phyloP scores from a whole-genome alignment of 345 rosid species.

The Arabidopsis suecica region DNA sequence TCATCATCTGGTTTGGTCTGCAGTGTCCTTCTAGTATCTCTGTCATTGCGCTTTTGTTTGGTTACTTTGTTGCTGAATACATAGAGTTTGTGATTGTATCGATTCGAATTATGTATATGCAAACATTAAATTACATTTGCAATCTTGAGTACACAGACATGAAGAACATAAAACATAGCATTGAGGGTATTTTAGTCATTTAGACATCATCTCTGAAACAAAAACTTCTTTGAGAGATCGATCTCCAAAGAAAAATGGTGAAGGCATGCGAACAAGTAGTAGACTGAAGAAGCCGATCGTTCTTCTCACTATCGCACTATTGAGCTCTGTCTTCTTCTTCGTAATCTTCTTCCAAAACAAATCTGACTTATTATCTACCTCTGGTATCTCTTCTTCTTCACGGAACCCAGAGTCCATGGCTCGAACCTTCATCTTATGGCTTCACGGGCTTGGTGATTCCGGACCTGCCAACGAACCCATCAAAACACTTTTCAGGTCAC shows the following conservation, averaged over 20 bases:
- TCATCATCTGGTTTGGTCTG: not conserved
- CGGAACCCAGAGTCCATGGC: constrained; percentile 50
- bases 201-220: not conserved
- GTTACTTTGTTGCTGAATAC: too few relatives aligned
- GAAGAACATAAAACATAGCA: not conserved
- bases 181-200: constrained; percentile 28
- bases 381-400: constrained; percentile 30
- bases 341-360: constrained; percentile 40
- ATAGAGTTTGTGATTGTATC: not conserved
- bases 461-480: constrained; percentile 93
- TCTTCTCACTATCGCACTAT: constrained; percentile 33
- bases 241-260: constrained; percentile 30
- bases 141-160: not conserved
- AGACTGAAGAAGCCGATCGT: constrained; percentile 27
- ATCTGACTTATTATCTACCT: constrained; percentile 27
- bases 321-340: constrained; percentile 43
- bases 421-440: constrained; percentile 83
- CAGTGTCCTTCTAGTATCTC: not conserved
- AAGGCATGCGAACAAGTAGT: constrained; percentile 42
- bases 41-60: too few relatives aligned
- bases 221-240: constrained; percentile 14
- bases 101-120: not conserved
- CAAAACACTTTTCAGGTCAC: constrained; percentile 66
- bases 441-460: constrained; percentile 83
- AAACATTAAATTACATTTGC: not conserved